These are phyloP conservation scores for Rubia tinctorum DNA, from an alignment of 305 asterid genomes.

Conservation along the genomic window DNA sequence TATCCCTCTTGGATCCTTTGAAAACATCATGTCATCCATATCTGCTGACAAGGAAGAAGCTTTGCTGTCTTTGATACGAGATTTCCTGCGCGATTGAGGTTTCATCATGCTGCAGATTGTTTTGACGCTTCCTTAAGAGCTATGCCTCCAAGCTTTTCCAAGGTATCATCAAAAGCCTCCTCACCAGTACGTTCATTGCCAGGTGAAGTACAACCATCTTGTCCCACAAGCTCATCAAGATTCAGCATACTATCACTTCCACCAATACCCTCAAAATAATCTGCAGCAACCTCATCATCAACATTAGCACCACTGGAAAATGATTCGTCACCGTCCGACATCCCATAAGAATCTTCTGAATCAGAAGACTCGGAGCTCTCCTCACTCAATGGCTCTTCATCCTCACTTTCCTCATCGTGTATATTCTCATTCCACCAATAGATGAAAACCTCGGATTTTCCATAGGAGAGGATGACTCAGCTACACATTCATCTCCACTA, in stretches of 20 bases:
- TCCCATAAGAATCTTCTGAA: slow-evolving; percentile 44
- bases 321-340: slow-evolving; percentile 46
- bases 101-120: slow-evolving; percentile 51
- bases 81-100: slow-evolving; percentile 36
- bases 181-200: slow-evolving; percentile 31
- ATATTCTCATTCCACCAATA: slow-evolving; percentile 76
- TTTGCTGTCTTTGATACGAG: slow-evolving; percentile 25
- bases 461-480: slow-evolving; percentile 33
- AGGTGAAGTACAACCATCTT: slow-evolving; percentile 32
- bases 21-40: slow-evolving; percentile 54
- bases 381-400: slow-evolving; percentile 40
- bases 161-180: slow-evolving; percentile 43
- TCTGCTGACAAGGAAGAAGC: slow-evolving; percentile 32
- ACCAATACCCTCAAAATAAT: slow-evolving; percentile 82
- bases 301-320: slow-evolving; percentile 66
- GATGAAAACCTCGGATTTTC: slow-evolving; percentile 62
- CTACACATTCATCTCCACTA: slow-evolving; percentile 35
- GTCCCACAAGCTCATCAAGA: slow-evolving; percentile 53
- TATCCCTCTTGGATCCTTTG: slow-evolving; percentile 66
- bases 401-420: slow-evolving; percentile 55
- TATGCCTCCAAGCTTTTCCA: slow-evolving; percentile 66
- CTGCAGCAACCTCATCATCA: slow-evolving; percentile 85
- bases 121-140: slow-evolving; percentile 77
- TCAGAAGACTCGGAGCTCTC: slow-evolving; percentile 49
- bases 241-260: slow-evolving; percentile 44